These are phyloP conservation scores for Epichloe gansuensis DNA, from an alignment of 2,329 filamentous ascomycete species.

Conservation along the genomic window DNA sequence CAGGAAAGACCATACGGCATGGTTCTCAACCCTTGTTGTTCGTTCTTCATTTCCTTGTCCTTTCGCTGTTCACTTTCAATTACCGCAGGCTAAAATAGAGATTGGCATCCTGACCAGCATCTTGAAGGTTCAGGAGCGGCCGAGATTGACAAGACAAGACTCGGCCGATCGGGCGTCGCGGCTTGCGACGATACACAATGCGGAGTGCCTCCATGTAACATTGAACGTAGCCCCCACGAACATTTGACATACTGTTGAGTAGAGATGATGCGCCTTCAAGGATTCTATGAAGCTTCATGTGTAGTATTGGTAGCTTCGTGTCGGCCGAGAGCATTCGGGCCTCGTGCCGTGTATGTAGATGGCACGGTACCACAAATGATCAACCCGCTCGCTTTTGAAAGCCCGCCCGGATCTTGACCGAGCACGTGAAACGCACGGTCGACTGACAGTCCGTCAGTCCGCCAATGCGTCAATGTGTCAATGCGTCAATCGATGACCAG, in stretches of 20 bases:
- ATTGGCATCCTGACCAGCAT: neutral
- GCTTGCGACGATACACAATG: constrained; percentile 3
- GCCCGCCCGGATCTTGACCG: constrained; percentile 4
- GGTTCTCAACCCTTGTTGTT: neutral
- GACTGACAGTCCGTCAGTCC: constrained; percentile 2
- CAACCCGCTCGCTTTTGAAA: neutral
- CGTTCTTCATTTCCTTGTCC: neutral
- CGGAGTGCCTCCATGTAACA: constrained; percentile 3
- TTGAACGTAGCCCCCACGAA: neutral
- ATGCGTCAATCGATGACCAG: neutral
- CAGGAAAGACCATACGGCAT: neutral
- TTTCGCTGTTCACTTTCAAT: neutral
- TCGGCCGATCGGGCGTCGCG: constrained; percentile 6
- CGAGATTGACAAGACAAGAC: neutral
- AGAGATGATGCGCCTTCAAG: neutral
- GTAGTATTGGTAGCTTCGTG: neutral
- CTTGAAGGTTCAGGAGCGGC: neutral
- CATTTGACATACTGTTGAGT: neutral
- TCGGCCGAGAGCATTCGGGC: constrained; percentile 4
- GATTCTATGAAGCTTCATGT: neutral
- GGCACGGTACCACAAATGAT: constrained; percentile 3
- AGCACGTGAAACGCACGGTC: constrained; percentile 3
- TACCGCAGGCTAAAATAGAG: neutral
- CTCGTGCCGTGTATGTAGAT: constrained; percentile 1
- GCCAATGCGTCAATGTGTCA: neutral